Percentiles rank a stretch among this genome's conserved stretches.
phyloP scores from a whole-genome alignment of 2,329 filamentous ascomycete genomes.

The Thielaviopsis musarum region DNA sequence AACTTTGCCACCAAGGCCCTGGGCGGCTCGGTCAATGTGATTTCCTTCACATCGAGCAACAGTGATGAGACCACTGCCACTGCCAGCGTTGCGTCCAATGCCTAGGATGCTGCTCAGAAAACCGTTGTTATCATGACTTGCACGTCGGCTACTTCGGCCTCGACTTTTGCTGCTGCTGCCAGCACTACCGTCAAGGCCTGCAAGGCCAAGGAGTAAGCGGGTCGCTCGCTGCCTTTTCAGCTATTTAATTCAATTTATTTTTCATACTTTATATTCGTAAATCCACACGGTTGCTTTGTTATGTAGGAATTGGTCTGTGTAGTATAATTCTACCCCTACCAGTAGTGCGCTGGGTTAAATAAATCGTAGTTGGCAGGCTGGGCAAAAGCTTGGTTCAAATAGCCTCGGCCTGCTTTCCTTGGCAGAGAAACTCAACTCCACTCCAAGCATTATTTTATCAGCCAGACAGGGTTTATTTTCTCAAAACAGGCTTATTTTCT shows the following conservation, averaged over 20 bases:
- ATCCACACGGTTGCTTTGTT: too few species aligned
- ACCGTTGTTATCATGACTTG: background rate
- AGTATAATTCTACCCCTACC: too few species aligned
- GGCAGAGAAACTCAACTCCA: background rate
- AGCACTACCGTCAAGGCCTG: background rate
- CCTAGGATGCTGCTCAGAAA: background rate
- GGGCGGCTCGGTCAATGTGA: conserved; percentile 18
- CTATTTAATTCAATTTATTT: too few species aligned
- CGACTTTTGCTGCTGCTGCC: background rate
- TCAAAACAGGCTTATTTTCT: too few species aligned
- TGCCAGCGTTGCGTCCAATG: background rate
- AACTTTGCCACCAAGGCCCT: conserved; percentile 26
- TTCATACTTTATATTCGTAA: too few species aligned
- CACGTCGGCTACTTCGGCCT: background rate
- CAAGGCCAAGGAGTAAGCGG: background rate
- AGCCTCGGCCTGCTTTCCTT: background rate
- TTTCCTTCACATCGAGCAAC: conserved; percentile 15
- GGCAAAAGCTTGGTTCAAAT: background rate
- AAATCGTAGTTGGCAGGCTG: background rate
- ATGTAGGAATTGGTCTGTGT: background rate
- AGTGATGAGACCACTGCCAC: background rate
- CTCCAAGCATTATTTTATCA: too few species aligned
- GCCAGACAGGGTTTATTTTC: too few species aligned
- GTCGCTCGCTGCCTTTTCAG: background rate
- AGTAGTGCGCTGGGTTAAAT: background rate